phyloP scores from a whole-genome alignment of 164 flowering plant genomes.

The Berberis vulgaris region DNA sequence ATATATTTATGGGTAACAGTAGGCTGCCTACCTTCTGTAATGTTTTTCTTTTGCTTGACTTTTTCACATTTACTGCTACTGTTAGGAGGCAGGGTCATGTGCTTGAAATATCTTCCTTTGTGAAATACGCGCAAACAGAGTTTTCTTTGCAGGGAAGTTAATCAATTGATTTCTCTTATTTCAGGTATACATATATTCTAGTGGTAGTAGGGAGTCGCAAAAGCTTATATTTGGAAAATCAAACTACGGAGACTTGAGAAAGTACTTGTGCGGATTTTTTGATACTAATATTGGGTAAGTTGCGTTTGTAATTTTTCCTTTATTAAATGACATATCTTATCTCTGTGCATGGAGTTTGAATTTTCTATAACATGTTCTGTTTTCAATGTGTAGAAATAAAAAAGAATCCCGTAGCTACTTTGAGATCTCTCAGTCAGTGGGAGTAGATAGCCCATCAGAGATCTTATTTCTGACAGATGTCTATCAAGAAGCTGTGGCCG shows the following conservation, averaged over 20 bases:
- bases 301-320: not conserved
- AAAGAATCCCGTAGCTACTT: conserved; percentile 65
- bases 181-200: conserved; percentile 94
- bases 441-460: conserved; percentile 78
- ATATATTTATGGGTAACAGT: too few relatives aligned
- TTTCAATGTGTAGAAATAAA: conserved; percentile 49
- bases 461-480: conserved; percentile 86
- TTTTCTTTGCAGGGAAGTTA: too few relatives aligned
- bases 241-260: conserved; percentile 73
- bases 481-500: conserved; percentile 84
- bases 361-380: not conserved
- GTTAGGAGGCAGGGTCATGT: too few relatives aligned
- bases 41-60: too few relatives aligned
- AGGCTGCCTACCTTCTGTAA: too few relatives aligned
- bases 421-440: conserved; percentile 66
- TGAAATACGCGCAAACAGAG: too few relatives aligned
- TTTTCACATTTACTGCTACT: too few relatives aligned
- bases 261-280: conserved; percentile 80
- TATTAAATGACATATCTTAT: not conserved
- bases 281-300: conserved; percentile 81
- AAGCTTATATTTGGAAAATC: conserved; percentile 87
- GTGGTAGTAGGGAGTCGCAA: conserved; percentile 98
- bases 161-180: not conserved
- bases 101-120: too few relatives aligned
- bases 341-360: too few relatives aligned